Evolutionary conservation across 148 eudicot species (phyloP).

Genomic region (Arctostaphylos glauca): DNA sequence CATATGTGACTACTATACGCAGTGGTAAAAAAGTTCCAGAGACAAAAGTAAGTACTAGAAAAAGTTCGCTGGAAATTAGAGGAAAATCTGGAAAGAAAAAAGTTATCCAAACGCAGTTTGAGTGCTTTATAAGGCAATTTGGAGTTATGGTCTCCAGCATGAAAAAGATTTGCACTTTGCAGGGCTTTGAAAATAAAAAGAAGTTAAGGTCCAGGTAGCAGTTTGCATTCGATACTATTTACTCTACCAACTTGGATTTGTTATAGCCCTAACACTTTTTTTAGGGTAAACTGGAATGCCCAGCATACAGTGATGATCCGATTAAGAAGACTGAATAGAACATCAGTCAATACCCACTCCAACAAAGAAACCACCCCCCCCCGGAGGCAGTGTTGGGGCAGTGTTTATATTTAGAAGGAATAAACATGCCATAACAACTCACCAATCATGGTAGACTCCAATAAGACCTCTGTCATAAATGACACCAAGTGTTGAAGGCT

Average conservation of each 20-base stretch:
- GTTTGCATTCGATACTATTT: not conserved
- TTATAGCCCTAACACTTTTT: not conserved
- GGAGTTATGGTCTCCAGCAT: not conserved
- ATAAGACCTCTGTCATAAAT: conserved; percentile 92
- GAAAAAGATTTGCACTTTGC: not conserved
- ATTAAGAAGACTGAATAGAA: not conserved
- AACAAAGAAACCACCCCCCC: not conserved
- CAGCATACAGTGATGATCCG: not conserved
- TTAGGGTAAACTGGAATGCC: not conserved
- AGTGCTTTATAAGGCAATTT: not conserved
- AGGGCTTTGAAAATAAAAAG: not conserved
- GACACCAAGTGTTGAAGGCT: conserved; percentile 70
- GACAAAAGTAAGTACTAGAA: not conserved
- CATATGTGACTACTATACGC: not conserved
- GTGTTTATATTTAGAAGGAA: not conserved
- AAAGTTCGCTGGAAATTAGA: not conserved
- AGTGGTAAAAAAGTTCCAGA: not conserved
- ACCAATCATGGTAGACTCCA: conserved; percentile 96
- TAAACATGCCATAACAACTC: conserved; percentile 32
- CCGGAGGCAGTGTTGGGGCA: too few relatives aligned
- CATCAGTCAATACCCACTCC: not conserved
- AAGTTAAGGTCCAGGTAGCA: not conserved
- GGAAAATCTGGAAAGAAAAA: not conserved
- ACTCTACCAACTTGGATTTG: not conserved
- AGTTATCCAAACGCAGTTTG: not conserved